A percentile compares a stretch with the other conserved stretches of the same genome.
Evolutionary conservation across 108 stramenopile genomes (phyloP).

Genomic region (Skeletonema tropicum): DNA sequence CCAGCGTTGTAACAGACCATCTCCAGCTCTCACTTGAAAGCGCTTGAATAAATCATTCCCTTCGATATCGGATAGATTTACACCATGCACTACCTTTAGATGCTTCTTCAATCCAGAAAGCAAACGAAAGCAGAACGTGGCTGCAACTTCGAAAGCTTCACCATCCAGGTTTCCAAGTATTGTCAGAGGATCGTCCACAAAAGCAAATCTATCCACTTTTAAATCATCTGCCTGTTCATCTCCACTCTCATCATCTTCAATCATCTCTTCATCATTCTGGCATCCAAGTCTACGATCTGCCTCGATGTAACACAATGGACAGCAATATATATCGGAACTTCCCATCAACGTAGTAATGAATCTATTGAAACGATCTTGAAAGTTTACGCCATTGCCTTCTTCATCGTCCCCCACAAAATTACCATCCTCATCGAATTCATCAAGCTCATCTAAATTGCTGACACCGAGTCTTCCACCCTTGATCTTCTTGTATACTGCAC

Average conservation of each 20-base stretch:
- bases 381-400: conserved; percentile 17
- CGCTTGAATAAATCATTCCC: conserved; percentile 78
- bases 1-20: conserved; percentile 76
- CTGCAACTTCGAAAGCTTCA: conserved; percentile 62
- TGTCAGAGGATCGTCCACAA: conserved; percentile 71
- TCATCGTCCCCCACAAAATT: conserved; percentile 22
- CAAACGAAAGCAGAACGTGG: conserved; percentile 67
- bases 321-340: conserved; percentile 69
- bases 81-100: conserved; percentile 59
- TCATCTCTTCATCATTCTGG: conserved; percentile 26
- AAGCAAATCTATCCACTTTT: conserved; percentile 37
- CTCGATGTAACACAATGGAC: conserved; percentile 78
- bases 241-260: conserved; percentile 41
- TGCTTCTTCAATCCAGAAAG: conserved; percentile 69
- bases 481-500: conserved; percentile 59
- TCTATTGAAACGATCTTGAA: conserved; percentile 54
- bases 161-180: conserved; percentile 68
- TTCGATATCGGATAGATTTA: conserved; percentile 56
- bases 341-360: conserved; percentile 73
- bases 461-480: conserved; percentile 5
- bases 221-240: conserved; percentile 26
- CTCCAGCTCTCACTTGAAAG: conserved; percentile 54
- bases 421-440: conserved; percentile 47
- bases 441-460: conserved; percentile 20
- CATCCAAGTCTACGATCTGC: conserved; percentile 48